Evolutionary conservation across 441 rosid species (phyloP), one percentile per base, ranked within the genome.

Genomic region (Adansonia rubrostipa): DNA sequence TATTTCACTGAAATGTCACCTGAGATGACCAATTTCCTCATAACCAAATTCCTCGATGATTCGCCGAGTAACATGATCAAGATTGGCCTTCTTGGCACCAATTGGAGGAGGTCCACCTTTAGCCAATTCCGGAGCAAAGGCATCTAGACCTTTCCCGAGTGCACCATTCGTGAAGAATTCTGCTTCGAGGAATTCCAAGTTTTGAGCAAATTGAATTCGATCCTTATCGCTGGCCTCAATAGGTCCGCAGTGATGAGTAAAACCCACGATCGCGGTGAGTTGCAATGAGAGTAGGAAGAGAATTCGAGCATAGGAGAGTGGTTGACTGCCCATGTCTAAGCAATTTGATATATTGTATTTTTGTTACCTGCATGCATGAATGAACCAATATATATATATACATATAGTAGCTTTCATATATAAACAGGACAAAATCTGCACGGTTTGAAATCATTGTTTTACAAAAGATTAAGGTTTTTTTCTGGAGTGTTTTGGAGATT

Each of bases 21-120:
- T 85, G 53, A 91, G 84, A 75, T 92, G 94, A n/a, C 95, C 95
- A 28, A 92, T 70, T 86, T 91, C 94, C 58, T 89, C 85, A 44
- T 85, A 89, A 79, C 82, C 92, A 50, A 92, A 92, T 74, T 92
- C 93, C 56, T 87, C 86, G 1, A 91, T 83, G 53, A 88, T 86
- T 15, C 76, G 82, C 3, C 28, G 77, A 45, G 82, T 76, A 10
- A 79, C 0, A 8, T 82, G 82, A 53, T 90, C 91, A 42, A 93
- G 96, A 42, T 86, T 78, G 17, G 93, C 93, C 83, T 81, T 90
- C 64, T 1, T 75, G 24, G 84, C 90, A 0, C 94, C 90, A 7
- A 70, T 6, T 0, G 94, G 94, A 5, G 85, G 78, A 56, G 93
- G 93, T 17, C 93, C 95, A 0, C 93, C 91, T 13, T 74, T 20